These are phyloP conservation scores for Paracoccidioides brasiliensis DNA, from an alignment of 2,329 filamentous ascomycete genomes.

Conservation along the genomic window DNA sequence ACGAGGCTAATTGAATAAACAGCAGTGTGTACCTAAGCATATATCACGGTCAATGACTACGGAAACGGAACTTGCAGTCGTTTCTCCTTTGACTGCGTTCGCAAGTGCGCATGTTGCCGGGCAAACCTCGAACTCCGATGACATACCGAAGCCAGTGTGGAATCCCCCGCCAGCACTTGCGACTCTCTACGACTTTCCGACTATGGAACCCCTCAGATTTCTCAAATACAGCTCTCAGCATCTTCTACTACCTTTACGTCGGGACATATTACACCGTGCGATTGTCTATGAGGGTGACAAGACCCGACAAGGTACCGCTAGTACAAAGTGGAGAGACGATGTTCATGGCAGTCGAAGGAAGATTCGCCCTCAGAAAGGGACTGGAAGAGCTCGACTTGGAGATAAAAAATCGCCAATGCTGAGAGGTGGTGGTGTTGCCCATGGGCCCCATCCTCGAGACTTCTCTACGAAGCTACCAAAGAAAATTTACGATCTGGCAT, in stretches of 20 bases:
- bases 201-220: conserved; percentile 68
- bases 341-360: conserved; percentile 76
- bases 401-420: conserved; percentile 70
- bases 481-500: conserved; percentile 92
- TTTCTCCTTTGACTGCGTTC: conserved; percentile 16
- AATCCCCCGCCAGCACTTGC: conserved; percentile 53
- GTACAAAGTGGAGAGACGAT: conserved; percentile 66
- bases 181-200: conserved; percentile 82
- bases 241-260: conserved; percentile 72
- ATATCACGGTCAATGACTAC: conserved; percentile 34
- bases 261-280: conserved; percentile 84
- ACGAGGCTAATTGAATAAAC: conserved; percentile 3
- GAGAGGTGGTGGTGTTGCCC: conserved; percentile 72
- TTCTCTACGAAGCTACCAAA: conserved; percentile 70
- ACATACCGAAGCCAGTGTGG: conserved; percentile 19
- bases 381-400: conserved; percentile 65
- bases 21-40: conserved; percentile 11
- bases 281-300: conserved; percentile 85
- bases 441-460: conserved; percentile 84
- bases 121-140: conserved; percentile 3
- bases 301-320: conserved; percentile 76
- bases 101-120: conserved; percentile 7
- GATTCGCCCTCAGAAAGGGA: conserved; percentile 75
- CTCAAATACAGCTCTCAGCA: conserved; percentile 69
- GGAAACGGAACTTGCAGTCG: conserved; percentile 25